phyloP scores from a whole-genome alignment of 768 basidiomycete genomes.

The Lactifluus echinatus region DNA sequence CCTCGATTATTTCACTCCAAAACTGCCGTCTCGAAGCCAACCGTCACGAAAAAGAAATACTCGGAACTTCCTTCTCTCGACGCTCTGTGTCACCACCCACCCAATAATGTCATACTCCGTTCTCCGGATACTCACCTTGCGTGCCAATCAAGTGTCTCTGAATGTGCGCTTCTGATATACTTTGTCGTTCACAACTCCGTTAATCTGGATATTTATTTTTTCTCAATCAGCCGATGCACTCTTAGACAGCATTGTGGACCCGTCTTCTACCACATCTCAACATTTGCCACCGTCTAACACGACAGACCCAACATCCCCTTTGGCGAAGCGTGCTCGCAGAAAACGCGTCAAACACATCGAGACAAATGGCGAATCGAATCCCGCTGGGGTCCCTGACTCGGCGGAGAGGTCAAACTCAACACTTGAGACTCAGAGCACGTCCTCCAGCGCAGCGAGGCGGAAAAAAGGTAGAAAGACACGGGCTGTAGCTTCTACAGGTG shows the following conservation, averaged over 20 bases:
- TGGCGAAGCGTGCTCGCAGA: not conserved
- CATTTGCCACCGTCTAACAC: not conserved
- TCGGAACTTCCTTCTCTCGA: slow-evolving; percentile 48
- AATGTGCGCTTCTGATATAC: slow-evolving; percentile 1
- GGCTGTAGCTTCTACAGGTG: not conserved
- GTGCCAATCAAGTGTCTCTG: not conserved
- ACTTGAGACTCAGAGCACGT: not conserved
- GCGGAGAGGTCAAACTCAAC: not conserved
- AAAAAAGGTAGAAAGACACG: not conserved
- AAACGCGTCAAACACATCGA: not conserved
- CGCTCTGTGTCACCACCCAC: slow-evolving; percentile 35
- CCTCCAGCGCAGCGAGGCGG: not conserved
- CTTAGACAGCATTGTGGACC: not conserved
- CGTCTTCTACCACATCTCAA: not conserved
- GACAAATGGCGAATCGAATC: not conserved
- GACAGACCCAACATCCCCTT: not conserved
- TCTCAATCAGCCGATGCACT: not conserved
- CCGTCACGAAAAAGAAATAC: slow-evolving; percentile 42
- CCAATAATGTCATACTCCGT: slow-evolving; percentile 36
- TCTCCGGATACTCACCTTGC: not conserved
- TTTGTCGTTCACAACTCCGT: not conserved
- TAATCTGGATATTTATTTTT: not conserved
- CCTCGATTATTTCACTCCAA: not conserved
- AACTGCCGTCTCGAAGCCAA: slow-evolving; percentile 5
- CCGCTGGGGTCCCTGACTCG: not conserved